A percentile compares a stretch with the other conserved stretches of the same genome.
Evolutionary conservation across 352 stramenopile genomes (phyloP).

Genomic region (Thraustochytrium sp.): DNA sequence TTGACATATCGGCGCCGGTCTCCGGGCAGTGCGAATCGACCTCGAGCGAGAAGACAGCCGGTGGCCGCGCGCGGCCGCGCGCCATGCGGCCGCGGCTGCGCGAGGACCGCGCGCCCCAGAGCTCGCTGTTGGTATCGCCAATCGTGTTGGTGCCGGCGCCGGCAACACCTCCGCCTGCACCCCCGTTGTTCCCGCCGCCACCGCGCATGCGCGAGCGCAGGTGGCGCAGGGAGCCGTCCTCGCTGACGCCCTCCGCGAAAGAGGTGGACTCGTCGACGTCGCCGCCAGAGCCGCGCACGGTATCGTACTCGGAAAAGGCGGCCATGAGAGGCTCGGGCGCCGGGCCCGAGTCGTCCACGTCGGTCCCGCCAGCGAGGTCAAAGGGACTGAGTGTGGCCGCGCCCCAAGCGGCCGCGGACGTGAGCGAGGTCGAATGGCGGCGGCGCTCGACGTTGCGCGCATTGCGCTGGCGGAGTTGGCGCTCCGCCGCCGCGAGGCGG

Average conservation of each 20-base stretch:
- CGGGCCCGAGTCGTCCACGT: neutral
- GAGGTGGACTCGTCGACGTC: neutral
- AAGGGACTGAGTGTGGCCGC: neutral
- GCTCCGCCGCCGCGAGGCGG: neutral
- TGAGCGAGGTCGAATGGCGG: neutral
- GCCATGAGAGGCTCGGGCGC: neutral
- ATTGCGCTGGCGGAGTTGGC: neutral
- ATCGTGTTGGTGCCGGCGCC: too few species aligned
- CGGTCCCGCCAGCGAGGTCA: neutral
- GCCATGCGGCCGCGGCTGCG: neutral
- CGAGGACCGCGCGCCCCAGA: neutral
- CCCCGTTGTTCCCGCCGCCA: too few species aligned
- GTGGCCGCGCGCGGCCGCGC: neutral
- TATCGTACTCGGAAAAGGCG: neutral
- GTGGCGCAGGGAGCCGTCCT: too few species aligned
- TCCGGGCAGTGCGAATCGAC: conserved; percentile 2
- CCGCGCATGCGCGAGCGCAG: too few species aligned
- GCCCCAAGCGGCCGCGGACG: neutral
- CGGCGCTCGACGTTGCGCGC: neutral
- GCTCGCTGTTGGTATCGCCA: neutral
- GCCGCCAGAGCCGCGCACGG: neutral
- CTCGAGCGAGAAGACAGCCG: conserved; percentile 8
- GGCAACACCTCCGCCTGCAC: too few species aligned
- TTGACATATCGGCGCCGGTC: neutral
- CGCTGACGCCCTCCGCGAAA: neutral